Evolutionary conservation across 805 yeast genomes (phyloP).

Genomic region (Cephaloascus fragrans): DNA sequence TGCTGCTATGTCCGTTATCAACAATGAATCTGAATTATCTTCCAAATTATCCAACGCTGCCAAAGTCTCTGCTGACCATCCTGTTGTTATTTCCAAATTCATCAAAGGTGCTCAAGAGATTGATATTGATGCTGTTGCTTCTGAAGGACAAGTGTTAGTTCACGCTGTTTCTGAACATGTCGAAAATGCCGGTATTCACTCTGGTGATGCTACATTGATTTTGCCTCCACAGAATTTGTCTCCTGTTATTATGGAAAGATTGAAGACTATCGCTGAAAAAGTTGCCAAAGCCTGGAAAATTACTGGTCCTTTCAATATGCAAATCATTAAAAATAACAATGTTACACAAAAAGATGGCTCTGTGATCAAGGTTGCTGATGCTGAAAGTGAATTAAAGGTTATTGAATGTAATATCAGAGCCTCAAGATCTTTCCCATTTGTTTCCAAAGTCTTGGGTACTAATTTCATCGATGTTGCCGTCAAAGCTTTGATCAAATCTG

Average conservation of each 20-base stretch:
- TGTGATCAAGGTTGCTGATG: conserved; percentile 13
- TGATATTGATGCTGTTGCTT: conserved; percentile 95
- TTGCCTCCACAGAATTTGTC: conserved; percentile 83
- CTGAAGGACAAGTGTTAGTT: conserved; percentile 77
- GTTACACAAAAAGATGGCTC: conserved; percentile 38
- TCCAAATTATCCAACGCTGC: conserved; percentile 80
- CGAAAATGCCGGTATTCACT: conserved; percentile 97
- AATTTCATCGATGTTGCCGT: conserved; percentile 95
- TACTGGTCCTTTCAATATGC: conserved; percentile 98
- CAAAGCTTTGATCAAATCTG: conserved; percentile 67
- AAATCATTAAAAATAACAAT: conserved; percentile 73
- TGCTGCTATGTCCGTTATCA: conserved; percentile 96
- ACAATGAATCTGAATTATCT: conserved; percentile 69
- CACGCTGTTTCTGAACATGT: conserved; percentile 97
- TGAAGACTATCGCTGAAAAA: conserved; percentile 84
- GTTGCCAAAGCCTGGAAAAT: conserved; percentile 92
- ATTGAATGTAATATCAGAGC: conserved; percentile 99
- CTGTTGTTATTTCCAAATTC: conserved; percentile 94
- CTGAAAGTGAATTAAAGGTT: conserved; percentile 67
- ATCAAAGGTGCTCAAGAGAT: conserved; percentile 95
- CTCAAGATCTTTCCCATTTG: conserved; percentile 98
- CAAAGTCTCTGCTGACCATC: conserved; percentile 90
- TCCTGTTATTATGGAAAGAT: conserved; percentile 54
- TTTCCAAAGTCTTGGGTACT: conserved; percentile 89
- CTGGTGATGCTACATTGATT: conserved; percentile 95